These are phyloP conservation scores for Backusella westeae DNA, from an alignment of 192 early-diverging fungal species.

Conservation along the genomic window DNA sequence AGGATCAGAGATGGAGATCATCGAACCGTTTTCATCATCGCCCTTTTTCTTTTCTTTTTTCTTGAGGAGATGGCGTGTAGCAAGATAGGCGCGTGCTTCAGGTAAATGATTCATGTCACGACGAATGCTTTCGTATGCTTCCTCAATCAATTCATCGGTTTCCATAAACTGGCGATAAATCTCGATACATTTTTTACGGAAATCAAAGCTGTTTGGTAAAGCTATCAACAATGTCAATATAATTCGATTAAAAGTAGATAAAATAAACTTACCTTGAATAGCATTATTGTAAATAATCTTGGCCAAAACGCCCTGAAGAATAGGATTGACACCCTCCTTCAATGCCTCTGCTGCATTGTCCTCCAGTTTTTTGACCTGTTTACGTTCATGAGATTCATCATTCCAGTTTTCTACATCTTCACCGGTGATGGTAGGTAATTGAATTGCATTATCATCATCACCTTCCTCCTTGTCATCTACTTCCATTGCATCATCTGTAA, in stretches of 20 bases:
- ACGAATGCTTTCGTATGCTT: slow-evolving; percentile 49
- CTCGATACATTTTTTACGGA: slow-evolving; percentile 72
- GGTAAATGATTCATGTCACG: slow-evolving; percentile 59
- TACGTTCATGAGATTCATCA: slow-evolving; percentile 38
- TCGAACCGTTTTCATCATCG: slow-evolving; percentile 23
- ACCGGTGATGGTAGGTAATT: slow-evolving; percentile 55
- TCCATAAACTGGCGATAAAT: slow-evolving; percentile 59
- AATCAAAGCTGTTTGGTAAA: slow-evolving; percentile 68
- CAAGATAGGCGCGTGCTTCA: slow-evolving; percentile 52
- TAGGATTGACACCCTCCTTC: slow-evolving; percentile 58
- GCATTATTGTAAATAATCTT: slow-evolving; percentile 79
- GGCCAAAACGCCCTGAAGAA: slow-evolving; percentile 73
- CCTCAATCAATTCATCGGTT: slow-evolving; percentile 40
- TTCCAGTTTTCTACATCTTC: slow-evolving; percentile 46
- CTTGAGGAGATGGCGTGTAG: slow-evolving; percentile 56
- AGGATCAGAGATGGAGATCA: slow-evolving; percentile 27
- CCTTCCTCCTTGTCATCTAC: slow-evolving; percentile 18
- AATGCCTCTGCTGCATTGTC: slow-evolving; percentile 48
- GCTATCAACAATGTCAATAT: slow-evolving; percentile 23
- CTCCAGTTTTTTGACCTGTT: slow-evolving; percentile 33
- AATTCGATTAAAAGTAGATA: too few relatives aligned
- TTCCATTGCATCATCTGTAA: slow-evolving; percentile 43
- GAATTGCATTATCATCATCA: slow-evolving; percentile 50
- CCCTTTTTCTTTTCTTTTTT: slow-evolving; percentile 42
- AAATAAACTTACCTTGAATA: slow-evolving; percentile 49